Evolutionary conservation across 2,329 filamentous ascomycete genomes (phyloP), one percentile per base, ranked within the genome.

Genomic region (Leptographium flavum): DNA sequence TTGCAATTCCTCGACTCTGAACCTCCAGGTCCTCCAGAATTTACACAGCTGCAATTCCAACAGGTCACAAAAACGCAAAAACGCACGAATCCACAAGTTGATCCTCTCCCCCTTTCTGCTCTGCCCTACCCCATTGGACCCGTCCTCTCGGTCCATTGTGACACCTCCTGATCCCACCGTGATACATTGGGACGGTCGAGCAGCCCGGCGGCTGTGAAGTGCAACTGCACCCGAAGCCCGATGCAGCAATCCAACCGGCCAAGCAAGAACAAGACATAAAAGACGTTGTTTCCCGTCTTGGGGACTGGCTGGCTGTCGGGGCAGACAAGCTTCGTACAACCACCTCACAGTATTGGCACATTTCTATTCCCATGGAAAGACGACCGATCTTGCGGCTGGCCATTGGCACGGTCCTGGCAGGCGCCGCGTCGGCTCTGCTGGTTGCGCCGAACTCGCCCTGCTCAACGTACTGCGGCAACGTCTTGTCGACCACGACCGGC

Each of bases 401-500:
- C 41, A 46, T 56, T 25, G 31, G 49, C 42, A 45, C 49, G n/a
- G 46, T 46, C 32, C 27, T 50, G n/a, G 48, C 49, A 21, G 45
- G 46, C 38, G 50, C 46, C 22, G 55, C 55, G 9, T 47, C 43
- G 21, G 58, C 57, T 35, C 50, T 76, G 22, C 56, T 71, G 28
- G 69, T 71, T 37, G 59, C 68, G 0, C 52, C 62, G 0, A 59
- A 60, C 30, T 78, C 74, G 21, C 65, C 69, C 15, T 78, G 74
- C 58, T 57, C 60, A 31, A 57, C 59, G 23, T 58, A 63, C 30
- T 78, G 74, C 56, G 74, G 74, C 55, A 78, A 77, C 47, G 66
- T 70, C 5, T 62, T 72, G 32, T 58, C 62, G 13, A 52, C 60
- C 5, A 76, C 71, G 0, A 60, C 66, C 1, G 36, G 51, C 4